Evolutionary conservation across 2,329 filamentous ascomycete genomes (phyloP), one percentile per base, ranked within the genome.

Genomic region (Didymella pomorum): DNA sequence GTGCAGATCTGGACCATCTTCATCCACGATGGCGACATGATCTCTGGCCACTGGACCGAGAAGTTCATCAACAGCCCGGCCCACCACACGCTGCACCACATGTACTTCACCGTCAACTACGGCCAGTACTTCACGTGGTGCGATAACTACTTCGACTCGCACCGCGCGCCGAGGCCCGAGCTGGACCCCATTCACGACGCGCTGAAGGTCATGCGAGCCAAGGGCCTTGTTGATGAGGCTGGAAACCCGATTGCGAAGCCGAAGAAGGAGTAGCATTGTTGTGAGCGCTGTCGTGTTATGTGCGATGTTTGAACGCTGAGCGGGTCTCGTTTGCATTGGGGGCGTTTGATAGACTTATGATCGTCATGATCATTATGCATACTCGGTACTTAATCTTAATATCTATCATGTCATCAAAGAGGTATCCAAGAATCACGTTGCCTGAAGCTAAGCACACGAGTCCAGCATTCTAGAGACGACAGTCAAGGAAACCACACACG

Each of bases 71-170:
- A 82, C 76, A 79, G 79, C 61, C 79, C 80, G 7, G 80, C 80
- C 11, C 79, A 81, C 68, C 80, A 82, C 74, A 81, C 79, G 4
- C 72, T 82, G 29, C 80, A 82, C 68, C 80, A 82, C 72, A 79
- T 82, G 69, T 82, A 81, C 72, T 82, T 82, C 67, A 82, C 77
- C 59, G 77, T 79, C 77, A 82, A 82, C 71, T 82, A 82, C 68
- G 80, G 80, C 58, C 80, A 82, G 69, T 82, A 81, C 69, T 81
- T 81, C 61, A 81, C 80, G 60, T 81, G 79, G 79, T 79, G 78
- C 64, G 79, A 81, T 65, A 75, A 50, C 69, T 80, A 78, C 66
- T 81, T 79, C 61, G 74, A 76, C 65, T 81, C 80, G 12, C 79
- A 81, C 71, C 68, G 78, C 44, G 70, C 76, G n/a, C 80, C 79